These are phyloP conservation scores for Penicillium nordicum DNA, from an alignment of 2,329 filamentous ascomycete species.

Conservation along the genomic window DNA sequence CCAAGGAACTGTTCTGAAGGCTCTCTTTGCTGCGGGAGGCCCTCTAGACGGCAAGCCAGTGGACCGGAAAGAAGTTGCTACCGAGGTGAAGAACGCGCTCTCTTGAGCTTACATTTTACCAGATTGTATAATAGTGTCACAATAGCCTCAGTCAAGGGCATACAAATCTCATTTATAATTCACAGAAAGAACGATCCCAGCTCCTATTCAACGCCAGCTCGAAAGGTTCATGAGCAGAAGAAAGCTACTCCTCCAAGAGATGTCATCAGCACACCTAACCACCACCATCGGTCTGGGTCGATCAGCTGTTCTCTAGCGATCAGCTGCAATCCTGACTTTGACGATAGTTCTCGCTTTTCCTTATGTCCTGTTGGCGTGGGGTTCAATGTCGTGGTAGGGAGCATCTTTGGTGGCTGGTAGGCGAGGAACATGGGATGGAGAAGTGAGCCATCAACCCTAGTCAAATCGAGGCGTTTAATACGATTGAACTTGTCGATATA, in stretches of 20 bases:
- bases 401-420: constrained; percentile 63
- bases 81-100: constrained; percentile 38
- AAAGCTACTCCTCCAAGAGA: constrained; percentile 42
- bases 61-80: constrained; percentile 42
- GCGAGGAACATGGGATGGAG: constrained; percentile 66
- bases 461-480: constrained; percentile 62
- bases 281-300: constrained; percentile 46
- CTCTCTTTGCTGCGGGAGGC: constrained; percentile 42
- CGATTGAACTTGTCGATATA: constrained; percentile 60
- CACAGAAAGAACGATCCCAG: neutral
- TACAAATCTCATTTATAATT: constrained; percentile 3
- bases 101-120: constrained; percentile 14
- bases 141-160: constrained; percentile 10
- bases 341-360: constrained; percentile 22
- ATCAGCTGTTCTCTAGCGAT: constrained; percentile 33
- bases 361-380: constrained; percentile 45
- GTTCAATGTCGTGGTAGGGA: constrained; percentile 65
- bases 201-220: neutral
- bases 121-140: constrained; percentile 25
- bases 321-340: constrained; percentile 16
- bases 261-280: constrained; percentile 48
- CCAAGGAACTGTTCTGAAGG: constrained; percentile 42
- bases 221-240: constrained; percentile 29
- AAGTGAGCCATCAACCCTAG: constrained; percentile 60
- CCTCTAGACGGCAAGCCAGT: constrained; percentile 44